Evolutionary conservation across 2,329 filamentous ascomycete species (phyloP).

Genomic region (Fusarium floridanum): DNA sequence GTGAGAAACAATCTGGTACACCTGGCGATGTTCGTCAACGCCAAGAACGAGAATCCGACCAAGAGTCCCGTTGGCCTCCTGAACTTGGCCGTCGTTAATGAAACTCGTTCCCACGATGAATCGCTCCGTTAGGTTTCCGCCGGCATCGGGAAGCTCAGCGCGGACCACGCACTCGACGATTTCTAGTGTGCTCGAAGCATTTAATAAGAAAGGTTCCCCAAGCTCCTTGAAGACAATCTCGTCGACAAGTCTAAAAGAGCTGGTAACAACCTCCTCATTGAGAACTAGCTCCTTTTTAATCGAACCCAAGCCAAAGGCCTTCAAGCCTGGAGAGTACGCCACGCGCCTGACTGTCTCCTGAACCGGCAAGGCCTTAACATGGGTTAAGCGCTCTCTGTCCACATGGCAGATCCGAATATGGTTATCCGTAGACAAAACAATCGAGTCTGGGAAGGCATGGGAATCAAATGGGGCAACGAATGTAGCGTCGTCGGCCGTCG

Average conservation of each 20-base stretch:
- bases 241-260: conserved; percentile 89
- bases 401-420: conserved; percentile 85
- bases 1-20: conserved; percentile 78
- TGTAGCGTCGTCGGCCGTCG: conserved; percentile 88
- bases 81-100: conserved; percentile 70
- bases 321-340: conserved; percentile 83
- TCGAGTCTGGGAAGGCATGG: conserved; percentile 82
- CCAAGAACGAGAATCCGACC: conserved; percentile 90
- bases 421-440: conserved; percentile 82
- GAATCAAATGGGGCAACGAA: conserved; percentile 87
- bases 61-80: conserved; percentile 60
- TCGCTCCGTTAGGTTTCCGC: conserved; percentile 73
- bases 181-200: conserved; percentile 66
- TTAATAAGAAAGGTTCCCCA: conserved; percentile 75
- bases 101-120: conserved; percentile 95
- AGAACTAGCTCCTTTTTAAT: conserved; percentile 79
- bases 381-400: conserved; percentile 87
- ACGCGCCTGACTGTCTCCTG: conserved; percentile 87
- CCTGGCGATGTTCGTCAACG: conserved; percentile 78
- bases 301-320: conserved; percentile 88
- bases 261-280: conserved; percentile 81
- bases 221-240: conserved; percentile 88
- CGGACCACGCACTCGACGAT: conserved; percentile 88
- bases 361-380: conserved; percentile 84
- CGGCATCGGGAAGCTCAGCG: conserved; percentile 74